phyloP scores from a whole-genome alignment of 2,329 filamentous ascomycete genomes.

The Fusarium austroafricanum region DNA sequence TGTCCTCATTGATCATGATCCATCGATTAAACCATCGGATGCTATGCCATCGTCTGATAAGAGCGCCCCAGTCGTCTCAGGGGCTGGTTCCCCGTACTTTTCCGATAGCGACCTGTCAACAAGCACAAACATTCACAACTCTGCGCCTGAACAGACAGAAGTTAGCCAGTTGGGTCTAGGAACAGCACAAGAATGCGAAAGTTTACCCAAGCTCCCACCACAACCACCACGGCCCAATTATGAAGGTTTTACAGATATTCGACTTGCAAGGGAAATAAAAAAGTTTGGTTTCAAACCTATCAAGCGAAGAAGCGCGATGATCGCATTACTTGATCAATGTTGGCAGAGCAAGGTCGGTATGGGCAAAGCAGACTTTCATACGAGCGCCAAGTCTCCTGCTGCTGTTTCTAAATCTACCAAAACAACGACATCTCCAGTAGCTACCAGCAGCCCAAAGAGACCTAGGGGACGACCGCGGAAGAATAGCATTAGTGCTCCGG shows the following conservation, averaged over 20 bases:
- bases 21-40: constrained; percentile 44
- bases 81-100: constrained; percentile 30
- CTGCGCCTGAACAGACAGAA: not conserved
- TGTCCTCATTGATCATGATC: constrained; percentile 20
- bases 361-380: constrained; percentile 26
- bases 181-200: not conserved
- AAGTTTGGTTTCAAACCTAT: constrained; percentile 79
- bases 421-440: constrained; percentile 7
- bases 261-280: constrained; percentile 71
- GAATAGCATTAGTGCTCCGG: constrained; percentile 34
- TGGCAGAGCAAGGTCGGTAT: constrained; percentile 69
- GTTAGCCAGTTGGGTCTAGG: not conserved
- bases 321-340: constrained; percentile 75
- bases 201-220: not conserved
- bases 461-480: constrained; percentile 53
- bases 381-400: constrained; percentile 35
- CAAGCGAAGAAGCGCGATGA: constrained; percentile 75
- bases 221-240: constrained; percentile 63
- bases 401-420: constrained; percentile 25
- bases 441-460: constrained; percentile 35
- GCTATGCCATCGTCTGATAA: constrained; percentile 28
- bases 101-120: constrained; percentile 40
- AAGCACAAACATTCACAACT: constrained; percentile 18
- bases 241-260: constrained; percentile 69
- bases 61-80: not conserved